Percentiles rank a stretch among this genome's conserved stretches.
Evolutionary conservation across 768 basidiomycete genomes (phyloP).

Genomic region (Mycena sanguinolenta): DNA sequence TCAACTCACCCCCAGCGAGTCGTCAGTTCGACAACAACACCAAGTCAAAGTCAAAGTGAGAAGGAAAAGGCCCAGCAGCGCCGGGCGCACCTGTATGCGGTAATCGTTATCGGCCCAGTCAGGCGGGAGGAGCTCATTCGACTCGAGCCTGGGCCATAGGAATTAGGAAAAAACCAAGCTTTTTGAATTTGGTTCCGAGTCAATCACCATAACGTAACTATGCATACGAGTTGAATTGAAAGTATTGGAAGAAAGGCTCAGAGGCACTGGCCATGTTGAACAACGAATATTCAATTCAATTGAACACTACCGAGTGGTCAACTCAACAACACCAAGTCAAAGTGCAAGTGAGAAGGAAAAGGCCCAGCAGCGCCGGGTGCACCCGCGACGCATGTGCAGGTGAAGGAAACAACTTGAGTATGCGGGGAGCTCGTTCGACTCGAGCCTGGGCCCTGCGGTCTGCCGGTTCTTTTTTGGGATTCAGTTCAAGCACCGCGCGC

Average conservation of each 20-base stretch:
- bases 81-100: not conserved
- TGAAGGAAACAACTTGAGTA: not conserved
- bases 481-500: no score
- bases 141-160: constrained; percentile 8
- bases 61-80: not conserved
- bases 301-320: no score
- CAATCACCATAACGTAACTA: not conserved
- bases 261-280: no score
- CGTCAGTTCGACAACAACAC: no score
- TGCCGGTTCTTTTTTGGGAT: no score
- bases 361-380: not conserved
- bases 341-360: not conserved
- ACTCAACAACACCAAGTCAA: no score
- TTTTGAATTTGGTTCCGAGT: not conserved
- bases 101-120: not conserved
- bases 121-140: constrained; percentile 4
- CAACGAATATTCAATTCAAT: no score
- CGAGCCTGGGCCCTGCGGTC: constrained; percentile 1
- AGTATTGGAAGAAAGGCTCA: no score
- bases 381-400: not conserved
- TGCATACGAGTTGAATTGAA: no score
- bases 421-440: constrained; percentile 8
- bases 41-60: no score
- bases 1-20: no score
- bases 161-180: no score